Evolutionary conservation across 164 flowering plant species (phyloP), one percentile per base, ranked within the genome.

Genomic region (Nymphaea thermarum): DNA sequence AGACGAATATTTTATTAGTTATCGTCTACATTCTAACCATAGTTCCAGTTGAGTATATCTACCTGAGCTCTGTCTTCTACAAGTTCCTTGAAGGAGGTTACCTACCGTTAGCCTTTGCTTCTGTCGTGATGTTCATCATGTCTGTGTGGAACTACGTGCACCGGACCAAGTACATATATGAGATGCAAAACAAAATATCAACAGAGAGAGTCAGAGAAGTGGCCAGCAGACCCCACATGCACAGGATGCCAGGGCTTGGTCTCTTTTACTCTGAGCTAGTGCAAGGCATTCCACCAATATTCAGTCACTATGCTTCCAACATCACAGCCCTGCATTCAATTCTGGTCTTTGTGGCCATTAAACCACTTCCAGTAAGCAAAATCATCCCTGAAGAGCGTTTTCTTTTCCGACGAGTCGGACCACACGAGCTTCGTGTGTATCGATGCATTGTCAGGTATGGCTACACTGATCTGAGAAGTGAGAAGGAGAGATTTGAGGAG

Each of bases 371-470:
- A 4, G 60, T 77, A 11, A 66, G 74, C 57, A 70, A 67, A 43
- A 76, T 79, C 7, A 67, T 71, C 0, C 6, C 14, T 0, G 77
- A 72, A 41, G 81, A 75, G 6, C 67, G 81, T 3, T 77, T 80
- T 63, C 59, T 77, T 8, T 71, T 80, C 4, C 57, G 77, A 10
- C 41, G 77, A 11, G 64, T 75, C 0, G 53, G 65, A 17, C 74
- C 73, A 0, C 4, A 43, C 0, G 68, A 73, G 5, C 60, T 73
- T 3, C 0, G 6, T 3, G 41, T 77, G 4, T 80, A 65, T 36
- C 73, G 75, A 3, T 80, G 80, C 57, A 73, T 75, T 0, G 76
- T 77, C 3, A 68, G 79, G 60, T 80, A 77, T 71, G 80, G 80
- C 1, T 72, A 71, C 62, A 75, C 42, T 3, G 74, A 75, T 17